phyloP scores from a whole-genome alignment of 495 filamentous ascomycete species.

The Aspergillus carlsbadensis region DNA sequence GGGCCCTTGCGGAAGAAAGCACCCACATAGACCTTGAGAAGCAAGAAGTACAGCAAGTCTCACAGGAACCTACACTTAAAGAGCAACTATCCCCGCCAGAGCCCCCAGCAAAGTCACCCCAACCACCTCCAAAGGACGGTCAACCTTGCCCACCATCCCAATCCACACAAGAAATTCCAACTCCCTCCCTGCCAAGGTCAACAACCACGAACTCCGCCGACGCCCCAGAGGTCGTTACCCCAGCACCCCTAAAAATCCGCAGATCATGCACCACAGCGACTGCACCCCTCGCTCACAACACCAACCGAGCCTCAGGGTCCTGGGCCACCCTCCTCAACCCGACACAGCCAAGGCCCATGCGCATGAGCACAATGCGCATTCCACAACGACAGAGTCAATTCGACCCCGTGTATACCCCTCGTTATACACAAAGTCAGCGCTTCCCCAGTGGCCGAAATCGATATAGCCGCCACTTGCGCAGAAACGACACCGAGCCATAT shows the following conservation, averaged over 20 bases:
- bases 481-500: constrained; percentile 37
- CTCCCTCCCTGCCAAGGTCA: constrained; percentile 22
- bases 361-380: constrained; percentile 12
- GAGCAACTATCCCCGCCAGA: constrained; percentile 1
- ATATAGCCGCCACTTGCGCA: constrained; percentile 22
- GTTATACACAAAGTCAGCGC: constrained; percentile 33
- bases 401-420: constrained; percentile 26
- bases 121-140: neutral
- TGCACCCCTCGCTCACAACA: constrained; percentile 14
- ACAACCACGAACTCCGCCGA: constrained; percentile 42
- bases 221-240: constrained; percentile 37
- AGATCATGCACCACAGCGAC: constrained; percentile 36
- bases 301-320: constrained; percentile 4
- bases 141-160: neutral
- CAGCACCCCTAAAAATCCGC: constrained; percentile 27
- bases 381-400: constrained; percentile 24
- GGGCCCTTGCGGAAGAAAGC: constrained; percentile 34
- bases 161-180: neutral
- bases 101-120: constrained; percentile 2
- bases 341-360: constrained; percentile 2
- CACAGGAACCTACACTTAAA: neutral
- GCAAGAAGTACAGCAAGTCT: constrained; percentile 19
- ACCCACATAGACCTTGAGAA: constrained; percentile 31
- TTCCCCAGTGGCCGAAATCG: constrained; percentile 16
- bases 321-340: constrained; percentile 15